Base-by-base conservation (phyloP, 371 early-diverging fungal genomes). In the Mortierella sp. region DNA sequence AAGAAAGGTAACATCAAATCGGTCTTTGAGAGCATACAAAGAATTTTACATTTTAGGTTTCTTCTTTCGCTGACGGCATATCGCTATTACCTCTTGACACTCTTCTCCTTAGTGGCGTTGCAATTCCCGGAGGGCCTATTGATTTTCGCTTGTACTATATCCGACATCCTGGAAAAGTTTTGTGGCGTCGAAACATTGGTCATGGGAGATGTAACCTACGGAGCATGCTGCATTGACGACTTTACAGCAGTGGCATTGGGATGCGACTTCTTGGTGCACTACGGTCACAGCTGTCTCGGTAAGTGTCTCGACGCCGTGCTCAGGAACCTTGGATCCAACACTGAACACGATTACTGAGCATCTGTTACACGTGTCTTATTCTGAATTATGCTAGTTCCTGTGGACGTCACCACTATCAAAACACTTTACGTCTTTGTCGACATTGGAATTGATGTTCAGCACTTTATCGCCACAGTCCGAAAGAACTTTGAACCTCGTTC, bases 371-470 rank as follows among this genome's bases (percentile, higher is more conserved):
- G 32, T 32, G 12, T n/a, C n/a, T 1, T n/a, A 16, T 59, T 59
- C 20, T 37, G 20, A 12, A 57, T 28, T 4, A 62, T 39, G 47
- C 18, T 43, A 89, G 95, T 99, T 4, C 99, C 99, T 0, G 97
- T 99, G 47, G 95, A 95, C 66, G 91, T 97, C 8, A 99, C 98
- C 11, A 91, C 92, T 14, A 95, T 98, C 78, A 97, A 97, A 77
- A 98, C 97, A 5, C 87, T 99, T 51, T 99, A 99, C 80, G 96
- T 99, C 3, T 99, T 99, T 94, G 99, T 99, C 39, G 99, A 99
- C 72, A 99, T 99, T 84, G 94, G 92, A 20, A 97, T 99, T 76
- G 99, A 99, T 80, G 90, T 93, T 12, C 87, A 92, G 40, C 99
- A 99, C 85, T 97, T 99, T 79, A 89, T 97, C 22, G 92, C 93